Evolutionary conservation across 495 filamentous ascomycete genomes (phyloP).

Genomic region (Venustampulla echinocandica): DNA sequence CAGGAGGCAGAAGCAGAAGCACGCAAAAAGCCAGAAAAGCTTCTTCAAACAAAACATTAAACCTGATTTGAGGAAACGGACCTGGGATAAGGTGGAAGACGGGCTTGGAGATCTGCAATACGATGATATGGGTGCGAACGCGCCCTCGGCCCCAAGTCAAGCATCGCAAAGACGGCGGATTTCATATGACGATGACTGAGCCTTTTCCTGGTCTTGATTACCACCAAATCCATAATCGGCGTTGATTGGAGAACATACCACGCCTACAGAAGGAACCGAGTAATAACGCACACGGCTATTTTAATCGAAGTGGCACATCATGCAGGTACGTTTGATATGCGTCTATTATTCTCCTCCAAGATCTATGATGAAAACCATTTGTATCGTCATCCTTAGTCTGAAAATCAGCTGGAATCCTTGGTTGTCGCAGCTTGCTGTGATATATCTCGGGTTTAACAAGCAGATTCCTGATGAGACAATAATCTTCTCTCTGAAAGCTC

Average conservation of each 20-base stretch:
- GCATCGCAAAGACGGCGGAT: slow-evolving; percentile 34
- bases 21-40: slow-evolving; percentile 12
- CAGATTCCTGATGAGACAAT: slow-evolving; percentile 36
- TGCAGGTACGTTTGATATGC: slow-evolving; percentile 6
- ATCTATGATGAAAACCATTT: slow-evolving; percentile 49
- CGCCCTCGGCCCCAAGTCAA: slow-evolving; percentile 17
- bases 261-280: too few relatives aligned
- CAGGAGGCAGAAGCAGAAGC: slow-evolving; percentile 29
- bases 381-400: slow-evolving; percentile 65
- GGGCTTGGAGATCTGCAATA: slow-evolving; percentile 45
- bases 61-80: slow-evolving; percentile 47
- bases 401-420: slow-evolving; percentile 26
- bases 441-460: slow-evolving; percentile 22
- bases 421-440: slow-evolving; percentile 14
- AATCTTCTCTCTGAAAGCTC: slow-evolving; percentile 57
- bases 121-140: slow-evolving; percentile 30
- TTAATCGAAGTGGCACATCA: not conserved
- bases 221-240: not conserved
- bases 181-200: slow-evolving; percentile 39
- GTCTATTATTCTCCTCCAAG: not conserved
- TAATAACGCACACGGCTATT: too few relatives aligned
- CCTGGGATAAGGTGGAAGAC: slow-evolving; percentile 47
- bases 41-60: slow-evolving; percentile 29
- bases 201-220: not conserved
- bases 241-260: not conserved